Evolutionary conservation across 208 protist species (phyloP).

Genomic region (Phytomonas sp.): DNA sequence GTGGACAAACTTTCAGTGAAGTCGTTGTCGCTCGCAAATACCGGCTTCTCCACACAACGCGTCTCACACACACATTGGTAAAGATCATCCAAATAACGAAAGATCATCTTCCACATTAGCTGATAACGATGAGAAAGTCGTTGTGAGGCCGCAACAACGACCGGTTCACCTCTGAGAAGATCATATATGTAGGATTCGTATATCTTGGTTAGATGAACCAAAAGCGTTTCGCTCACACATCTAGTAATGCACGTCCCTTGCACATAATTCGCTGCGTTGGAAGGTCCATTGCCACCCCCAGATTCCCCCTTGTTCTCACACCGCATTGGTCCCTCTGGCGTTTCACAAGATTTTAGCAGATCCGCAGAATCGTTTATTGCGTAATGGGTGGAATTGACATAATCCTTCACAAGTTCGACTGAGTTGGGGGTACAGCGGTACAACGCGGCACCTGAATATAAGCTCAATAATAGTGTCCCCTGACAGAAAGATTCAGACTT

Average conservation of each 20-base stretch:
- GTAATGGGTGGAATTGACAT: conserved; percentile 45
- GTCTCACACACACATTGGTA: conserved; percentile 22
- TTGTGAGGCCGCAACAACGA: conserved; percentile 25
- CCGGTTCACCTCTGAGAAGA: conserved; percentile 29
- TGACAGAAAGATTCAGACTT: conserved; percentile 3
- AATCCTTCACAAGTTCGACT: conserved; percentile 40
- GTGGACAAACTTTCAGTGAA: not conserved
- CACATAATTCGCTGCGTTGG: conserved; percentile 31
- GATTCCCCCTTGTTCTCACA: not conserved
- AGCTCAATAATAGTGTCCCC: conserved; percentile 65
- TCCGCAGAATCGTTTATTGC: conserved; percentile 47
- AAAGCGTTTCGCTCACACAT: conserved; percentile 19
- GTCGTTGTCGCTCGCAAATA: not conserved
- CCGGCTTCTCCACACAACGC: not conserved
- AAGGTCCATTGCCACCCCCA: not conserved
- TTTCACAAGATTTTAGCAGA: conserved; percentile 20
- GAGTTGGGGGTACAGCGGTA: conserved; percentile 53
- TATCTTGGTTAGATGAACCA: conserved; percentile 25
- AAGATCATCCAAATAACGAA: conserved; percentile 44
- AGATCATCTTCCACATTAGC: conserved; percentile 53
- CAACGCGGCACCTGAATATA: conserved; percentile 75
- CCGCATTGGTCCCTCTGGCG: conserved; percentile 1
- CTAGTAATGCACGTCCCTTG: conserved; percentile 61
- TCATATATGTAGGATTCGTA: conserved; percentile 40
- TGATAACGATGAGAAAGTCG: conserved; percentile 66